A percentile compares a stretch with the other conserved stretches of the same genome.
These are phyloP conservation scores for Musa troglodytarum DNA, from an alignment of 176 grass and related monocot species.

Conservation along the genomic window DNA sequence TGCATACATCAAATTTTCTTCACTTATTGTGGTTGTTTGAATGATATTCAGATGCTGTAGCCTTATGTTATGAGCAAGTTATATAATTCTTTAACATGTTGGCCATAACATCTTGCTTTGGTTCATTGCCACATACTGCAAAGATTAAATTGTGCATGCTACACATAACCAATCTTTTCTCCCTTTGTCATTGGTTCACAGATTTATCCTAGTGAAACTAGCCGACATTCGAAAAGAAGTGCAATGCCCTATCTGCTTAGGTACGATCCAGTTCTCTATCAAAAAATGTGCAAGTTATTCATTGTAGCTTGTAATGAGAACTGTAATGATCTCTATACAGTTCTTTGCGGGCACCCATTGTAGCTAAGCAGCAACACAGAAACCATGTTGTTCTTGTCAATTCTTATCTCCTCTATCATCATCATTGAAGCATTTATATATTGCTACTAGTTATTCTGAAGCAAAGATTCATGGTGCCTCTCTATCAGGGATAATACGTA, in stretches of 20 bases:
- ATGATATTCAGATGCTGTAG: not conserved
- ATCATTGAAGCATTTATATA: conserved; percentile 10
- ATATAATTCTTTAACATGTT: not conserved
- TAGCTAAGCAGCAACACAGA: not conserved
- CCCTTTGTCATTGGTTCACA: conserved; percentile 19
- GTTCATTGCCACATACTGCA: conserved; percentile 14
- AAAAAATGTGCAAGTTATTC: not conserved
- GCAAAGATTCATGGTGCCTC: not conserved
- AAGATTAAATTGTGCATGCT: not conserved
- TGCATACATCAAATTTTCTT: not conserved
- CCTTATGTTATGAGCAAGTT: not conserved
- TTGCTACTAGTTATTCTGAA: not conserved
- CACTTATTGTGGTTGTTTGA: not conserved
- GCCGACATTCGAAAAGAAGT: conserved; percentile 55
- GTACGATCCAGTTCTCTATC: conserved; percentile 19
- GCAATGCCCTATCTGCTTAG: conserved; percentile 70
- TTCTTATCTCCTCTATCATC: not conserved
- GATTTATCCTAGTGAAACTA: conserved; percentile 56
- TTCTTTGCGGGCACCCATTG: not conserved
- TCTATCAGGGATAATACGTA: conserved; percentile 53
- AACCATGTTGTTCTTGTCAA: not conserved
- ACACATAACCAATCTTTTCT: conserved; percentile 14
- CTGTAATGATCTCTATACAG: not conserved
- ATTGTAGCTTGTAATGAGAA: not conserved
- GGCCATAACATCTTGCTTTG: conserved; percentile 9